Evolutionary conservation across 805 yeast genomes (phyloP).

Genomic region (Brettanomyces naardenensis): DNA sequence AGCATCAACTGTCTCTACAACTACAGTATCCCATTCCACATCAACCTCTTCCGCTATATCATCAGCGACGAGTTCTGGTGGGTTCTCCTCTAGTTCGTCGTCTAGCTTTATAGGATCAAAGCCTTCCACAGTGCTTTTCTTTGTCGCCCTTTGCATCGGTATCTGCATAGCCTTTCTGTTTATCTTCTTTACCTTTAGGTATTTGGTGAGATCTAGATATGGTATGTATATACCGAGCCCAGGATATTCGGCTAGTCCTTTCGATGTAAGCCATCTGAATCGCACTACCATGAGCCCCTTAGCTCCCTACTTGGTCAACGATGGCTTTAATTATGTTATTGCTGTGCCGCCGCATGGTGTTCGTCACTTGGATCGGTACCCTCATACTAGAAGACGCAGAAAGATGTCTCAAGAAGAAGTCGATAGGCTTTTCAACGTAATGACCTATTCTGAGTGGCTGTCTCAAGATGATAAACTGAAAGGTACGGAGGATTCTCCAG

Average conservation of each 20-base stretch:
- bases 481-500: neutral
- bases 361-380: slow-evolving; percentile 3
- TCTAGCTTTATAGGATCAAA: slow-evolving; percentile 30
- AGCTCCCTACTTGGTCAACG: slow-evolving; percentile 18
- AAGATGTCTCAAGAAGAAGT: slow-evolving; percentile 44
- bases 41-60: neutral
- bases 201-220: slow-evolving; percentile 47
- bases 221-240: slow-evolving; percentile 42
- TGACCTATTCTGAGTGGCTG: slow-evolving; percentile 53
- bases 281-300: slow-evolving; percentile 19
- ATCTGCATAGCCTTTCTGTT: slow-evolving; percentile 48
- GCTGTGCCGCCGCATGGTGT: slow-evolving; percentile 6
- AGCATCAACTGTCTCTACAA: too few relatives aligned
- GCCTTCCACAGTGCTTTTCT: slow-evolving; percentile 58
- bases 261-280: slow-evolving; percentile 18
- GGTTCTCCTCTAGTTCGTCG: slow-evolving; percentile 1
- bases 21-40: too few relatives aligned
- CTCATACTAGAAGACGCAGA: slow-evolving; percentile 8
- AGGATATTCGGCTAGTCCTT: slow-evolving; percentile 16
- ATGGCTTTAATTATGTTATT: slow-evolving; percentile 6
- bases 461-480: slow-evolving; percentile 38
- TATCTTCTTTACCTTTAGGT: slow-evolving; percentile 52
- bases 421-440: slow-evolving; percentile 50
- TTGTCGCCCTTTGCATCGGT: slow-evolving; percentile 57
- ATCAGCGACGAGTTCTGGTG: neutral